These are phyloP conservation scores for Flaveria linearis DNA, from an alignment of 129 eudicot genomes.

Conservation along the genomic window DNA sequence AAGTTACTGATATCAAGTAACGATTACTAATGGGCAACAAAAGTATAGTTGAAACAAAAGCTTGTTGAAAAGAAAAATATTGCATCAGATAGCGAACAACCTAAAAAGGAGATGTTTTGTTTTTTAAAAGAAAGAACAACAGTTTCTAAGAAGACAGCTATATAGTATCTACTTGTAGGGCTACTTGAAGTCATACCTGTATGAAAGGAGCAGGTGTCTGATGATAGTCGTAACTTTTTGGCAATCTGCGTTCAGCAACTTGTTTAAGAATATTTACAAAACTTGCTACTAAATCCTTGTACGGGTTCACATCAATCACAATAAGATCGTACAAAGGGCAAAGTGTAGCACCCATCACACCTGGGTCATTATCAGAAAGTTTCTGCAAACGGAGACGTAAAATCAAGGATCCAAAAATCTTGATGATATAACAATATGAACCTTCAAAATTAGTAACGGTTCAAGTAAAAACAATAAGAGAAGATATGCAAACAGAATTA, in stretches of 20 bases:
- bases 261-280: conserved; percentile 95
- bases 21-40: not conserved
- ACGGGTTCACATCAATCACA: conserved; percentile 61
- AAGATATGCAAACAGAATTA: no score
- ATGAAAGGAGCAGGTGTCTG: conserved; percentile 99
- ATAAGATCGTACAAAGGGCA: conserved; percentile 90
- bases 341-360: conserved; percentile 98
- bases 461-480: no score
- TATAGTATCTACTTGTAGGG: not conserved
- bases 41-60: not conserved
- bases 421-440: conserved; percentile 1
- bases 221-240: conserved; percentile 97
- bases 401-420: conserved; percentile 12
- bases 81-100: not conserved
- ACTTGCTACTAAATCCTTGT: conserved; percentile 88
- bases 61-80: not conserved
- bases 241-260: conserved; percentile 97
- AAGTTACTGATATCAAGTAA: not conserved
- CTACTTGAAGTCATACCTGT: conserved; percentile 57
- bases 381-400: conserved; percentile 50
- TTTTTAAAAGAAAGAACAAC: not conserved
- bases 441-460: no score
- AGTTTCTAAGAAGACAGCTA: not conserved
- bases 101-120: not conserved
- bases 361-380: conserved; percentile 97